Evolutionary conservation across 108 stramenopile genomes (phyloP).

Genomic region (Cyclotella atomus): DNA sequence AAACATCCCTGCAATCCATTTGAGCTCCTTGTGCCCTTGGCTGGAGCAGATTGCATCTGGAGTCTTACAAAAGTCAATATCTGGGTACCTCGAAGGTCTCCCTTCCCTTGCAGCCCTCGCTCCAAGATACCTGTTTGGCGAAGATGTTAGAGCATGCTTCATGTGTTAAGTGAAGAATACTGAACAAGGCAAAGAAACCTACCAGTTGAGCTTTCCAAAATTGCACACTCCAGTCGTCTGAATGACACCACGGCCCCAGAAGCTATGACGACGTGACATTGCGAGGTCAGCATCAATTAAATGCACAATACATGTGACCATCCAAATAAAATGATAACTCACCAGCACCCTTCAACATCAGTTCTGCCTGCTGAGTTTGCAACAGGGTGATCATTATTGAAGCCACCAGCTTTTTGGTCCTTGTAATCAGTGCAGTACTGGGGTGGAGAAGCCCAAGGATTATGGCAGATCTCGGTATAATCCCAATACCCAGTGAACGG

Average conservation of each 20-base stretch:
- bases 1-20: constrained; percentile 51
- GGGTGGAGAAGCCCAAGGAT: constrained; percentile 45
- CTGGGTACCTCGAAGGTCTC: constrained; percentile 22
- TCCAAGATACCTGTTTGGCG: neutral
- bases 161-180: neutral
- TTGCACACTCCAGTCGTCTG: no score
- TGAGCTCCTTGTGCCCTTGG: constrained; percentile 30
- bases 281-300: neutral
- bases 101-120: constrained; percentile 31
- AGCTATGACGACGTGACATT: neutral
- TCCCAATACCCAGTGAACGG: constrained; percentile 58
- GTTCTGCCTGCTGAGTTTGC: constrained; percentile 33
- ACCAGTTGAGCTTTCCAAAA: constrained; percentile 45
- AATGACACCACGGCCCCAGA: constrained; percentile 32
- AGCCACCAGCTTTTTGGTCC: constrained; percentile 45
- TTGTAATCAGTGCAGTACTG: constrained; percentile 40
- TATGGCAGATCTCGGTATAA: constrained; percentile 36
- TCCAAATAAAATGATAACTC: constrained; percentile 9
- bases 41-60: constrained; percentile 12
- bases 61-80: constrained; percentile 42
- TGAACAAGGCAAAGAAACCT: constrained; percentile 2
- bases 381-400: constrained; percentile 24
- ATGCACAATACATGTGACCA: neutral
- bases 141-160: neutral
- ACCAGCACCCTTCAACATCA: constrained; percentile 59